Conservation (phyloP, 1,284 basidiomycete species). For the Volvariella volvacea region DNA sequence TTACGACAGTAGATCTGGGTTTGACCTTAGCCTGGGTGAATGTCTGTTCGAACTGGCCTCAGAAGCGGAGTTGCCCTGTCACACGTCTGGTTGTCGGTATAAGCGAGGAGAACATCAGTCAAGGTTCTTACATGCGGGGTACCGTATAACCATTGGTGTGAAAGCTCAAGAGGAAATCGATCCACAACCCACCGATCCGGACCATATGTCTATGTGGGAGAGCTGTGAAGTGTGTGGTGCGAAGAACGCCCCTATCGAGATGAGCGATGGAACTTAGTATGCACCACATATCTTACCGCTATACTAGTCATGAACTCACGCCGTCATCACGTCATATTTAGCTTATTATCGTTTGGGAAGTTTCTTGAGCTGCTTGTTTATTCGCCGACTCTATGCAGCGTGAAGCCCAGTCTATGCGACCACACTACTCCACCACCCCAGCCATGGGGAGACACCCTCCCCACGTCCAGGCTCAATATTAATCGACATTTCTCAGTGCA, state of each 20-base stretch:
- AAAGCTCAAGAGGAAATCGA: slow-evolving; percentile 1
- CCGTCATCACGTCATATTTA: slow-evolving; percentile 13
- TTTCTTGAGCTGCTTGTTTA: slow-evolving; percentile 62
- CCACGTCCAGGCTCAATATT: slow-evolving; percentile 37
- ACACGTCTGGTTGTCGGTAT: slow-evolving; percentile 32
- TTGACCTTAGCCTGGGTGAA: slow-evolving; percentile 39
- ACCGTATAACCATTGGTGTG: slow-evolving; percentile 31
- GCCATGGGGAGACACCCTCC: slow-evolving; percentile 18
- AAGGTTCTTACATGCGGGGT: slow-evolving; percentile 42
- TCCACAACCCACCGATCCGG: slow-evolving; percentile 7
- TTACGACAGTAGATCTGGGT: slow-evolving; percentile 25
- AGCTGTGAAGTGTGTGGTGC: slow-evolving; percentile 48
- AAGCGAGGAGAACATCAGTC: slow-evolving; percentile 40
- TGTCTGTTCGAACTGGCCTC: slow-evolving; percentile 26
- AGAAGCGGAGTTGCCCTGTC: slow-evolving; percentile 30
- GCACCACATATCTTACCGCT: slow-evolving; percentile 15
- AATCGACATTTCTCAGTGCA: slow-evolving; percentile 42
- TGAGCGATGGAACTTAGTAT: slow-evolving; percentile 55
- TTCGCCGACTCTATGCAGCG: slow-evolving; percentile 36
- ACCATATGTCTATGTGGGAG: slow-evolving; percentile 42
- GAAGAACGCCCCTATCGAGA: slow-evolving; percentile 27
- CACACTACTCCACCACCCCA: slow-evolving; percentile 40
- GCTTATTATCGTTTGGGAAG: slow-evolving; percentile 55
- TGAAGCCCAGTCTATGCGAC: slow-evolving; percentile 40
- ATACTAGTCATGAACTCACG: background rate